Evolutionary conservation across 2,329 filamentous ascomycete genomes (phyloP), one percentile per base, ranked within the genome.

Genomic region (Clarireedia homoeocarpa): DNA sequence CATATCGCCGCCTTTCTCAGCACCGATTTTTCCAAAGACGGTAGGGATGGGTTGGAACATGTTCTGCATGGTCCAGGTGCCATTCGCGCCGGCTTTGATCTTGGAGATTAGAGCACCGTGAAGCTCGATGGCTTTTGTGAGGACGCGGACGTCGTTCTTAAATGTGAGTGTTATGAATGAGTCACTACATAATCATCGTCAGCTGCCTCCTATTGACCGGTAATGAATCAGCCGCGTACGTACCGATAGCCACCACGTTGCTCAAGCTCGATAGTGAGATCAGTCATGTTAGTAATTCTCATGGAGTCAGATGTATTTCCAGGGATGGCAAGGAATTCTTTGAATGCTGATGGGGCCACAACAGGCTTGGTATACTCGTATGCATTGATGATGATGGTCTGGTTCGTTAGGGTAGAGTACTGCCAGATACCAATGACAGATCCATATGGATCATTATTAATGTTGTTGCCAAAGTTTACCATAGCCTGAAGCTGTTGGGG

Each of bases 91-190:
- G 30, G 15, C 24, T 4, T 24, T 36, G 14, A 45, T 53, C 9
- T n/a, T 39, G 7, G 26, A 20, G 17, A 53, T 38, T 0, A 24
- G 26, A 26, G 51, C 26, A 12, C 39, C 23, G 23, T 52, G 49
- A 14, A 51, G 49, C 23, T 44, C 49, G 39, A 51, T 51, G 12
- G 39, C 39, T 12, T 44, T 44, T n/a, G 49, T 20, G 26, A 51
- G 26, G 27, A 50, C 48, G n/a, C 48, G 36, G 17, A 50, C 40
- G 26, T 44, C 38, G 12, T 51, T 51, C 49, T 44, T 51, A 24
- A 51, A 51, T 14, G 38, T 51, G 14, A 51, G 38, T 30, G 38
- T 51, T 9, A 27, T 44, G 39, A 44, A 51, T 2, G 15, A 40
- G 20, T 44, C 49, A n/a, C 49, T 40, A 14, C 12, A 7, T 10